phyloP scores from a whole-genome alignment of 106 monocot genomes.

The Acorus gramineus region DNA sequence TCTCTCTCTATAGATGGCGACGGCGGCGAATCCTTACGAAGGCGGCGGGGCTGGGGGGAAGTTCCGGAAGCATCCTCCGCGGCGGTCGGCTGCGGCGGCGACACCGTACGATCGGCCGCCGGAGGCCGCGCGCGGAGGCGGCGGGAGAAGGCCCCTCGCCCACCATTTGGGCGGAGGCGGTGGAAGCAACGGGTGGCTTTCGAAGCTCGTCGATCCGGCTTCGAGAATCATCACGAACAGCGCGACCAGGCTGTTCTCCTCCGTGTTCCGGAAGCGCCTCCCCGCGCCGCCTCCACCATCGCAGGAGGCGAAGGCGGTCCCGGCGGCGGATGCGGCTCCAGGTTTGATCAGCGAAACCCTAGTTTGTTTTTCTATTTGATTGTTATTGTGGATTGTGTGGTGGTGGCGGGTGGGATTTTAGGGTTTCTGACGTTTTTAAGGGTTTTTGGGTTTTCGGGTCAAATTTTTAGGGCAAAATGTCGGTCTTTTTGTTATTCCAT shows the following conservation, averaged over 20 bases:
- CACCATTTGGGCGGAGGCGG: neutral
- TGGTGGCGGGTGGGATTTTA: too few relatives aligned
- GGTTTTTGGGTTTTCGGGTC: too few relatives aligned
- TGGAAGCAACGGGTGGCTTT: conserved; percentile 1
- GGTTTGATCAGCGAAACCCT: too few relatives aligned
- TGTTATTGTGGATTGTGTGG: too few relatives aligned
- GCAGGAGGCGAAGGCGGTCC: too few relatives aligned
- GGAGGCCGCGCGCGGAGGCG: neutral
- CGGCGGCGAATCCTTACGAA: conserved; percentile 4
- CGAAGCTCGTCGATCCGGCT: conserved; percentile 7
- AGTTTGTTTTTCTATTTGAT: too few relatives aligned
- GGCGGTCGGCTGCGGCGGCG: neutral
- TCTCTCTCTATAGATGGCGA: conserved; percentile 20
- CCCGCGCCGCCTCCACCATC: neutral
- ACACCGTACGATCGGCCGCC: neutral
- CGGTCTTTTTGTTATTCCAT: too few relatives aligned
- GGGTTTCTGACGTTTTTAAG: too few relatives aligned
- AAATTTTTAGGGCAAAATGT: too few relatives aligned
- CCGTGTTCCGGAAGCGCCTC: conserved; percentile 5
- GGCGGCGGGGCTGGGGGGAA: conserved; percentile 1
- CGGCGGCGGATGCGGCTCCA: too few relatives aligned
- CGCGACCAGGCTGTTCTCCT: neutral
- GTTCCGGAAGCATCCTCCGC: neutral
- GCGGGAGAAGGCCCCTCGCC: neutral
- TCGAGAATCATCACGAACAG: neutral